phyloP scores from a whole-genome alignment of 495 filamentous ascomycete genomes.

The Venustampulla echinocandica region DNA sequence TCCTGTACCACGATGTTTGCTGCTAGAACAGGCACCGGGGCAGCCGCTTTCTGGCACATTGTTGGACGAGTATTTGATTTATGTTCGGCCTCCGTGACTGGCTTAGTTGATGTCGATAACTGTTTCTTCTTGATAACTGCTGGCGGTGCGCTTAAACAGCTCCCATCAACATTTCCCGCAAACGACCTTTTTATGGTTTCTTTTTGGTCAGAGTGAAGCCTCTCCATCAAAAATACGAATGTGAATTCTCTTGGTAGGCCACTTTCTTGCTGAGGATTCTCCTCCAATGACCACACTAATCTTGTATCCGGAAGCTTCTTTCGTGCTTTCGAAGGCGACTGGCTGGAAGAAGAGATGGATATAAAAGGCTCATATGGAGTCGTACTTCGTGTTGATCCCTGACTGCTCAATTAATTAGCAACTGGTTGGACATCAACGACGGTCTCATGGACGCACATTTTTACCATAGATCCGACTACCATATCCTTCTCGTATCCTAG shows the following conservation, averaged over 20 bases:
- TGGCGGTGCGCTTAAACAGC: not conserved
- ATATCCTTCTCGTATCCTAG: constrained; percentile 33
- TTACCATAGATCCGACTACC: constrained; percentile 45
- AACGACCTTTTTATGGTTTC: not conserved
- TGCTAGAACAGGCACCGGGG: too few relatives aligned
- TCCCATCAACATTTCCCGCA: too few relatives aligned
- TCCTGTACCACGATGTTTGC: too few relatives aligned
- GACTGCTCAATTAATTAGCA: too few relatives aligned
- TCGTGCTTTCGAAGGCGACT: constrained; percentile 28
- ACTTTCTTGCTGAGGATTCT: constrained; percentile 41
- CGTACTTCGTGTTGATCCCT: constrained; percentile 11
- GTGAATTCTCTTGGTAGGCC: constrained; percentile 48
- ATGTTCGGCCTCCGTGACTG: too few relatives aligned
- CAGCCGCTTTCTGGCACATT: too few relatives aligned
- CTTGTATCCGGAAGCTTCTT: constrained; percentile 31
- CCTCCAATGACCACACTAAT: constrained; percentile 44
- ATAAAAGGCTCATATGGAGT: not conserved
- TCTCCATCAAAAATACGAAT: constrained; percentile 43
- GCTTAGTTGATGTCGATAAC: too few relatives aligned
- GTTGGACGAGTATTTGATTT: too few relatives aligned
- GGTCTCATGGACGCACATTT: constrained; percentile 31
- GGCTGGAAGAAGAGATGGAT: constrained; percentile 24
- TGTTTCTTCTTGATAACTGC: too few relatives aligned
- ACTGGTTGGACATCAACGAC: not conserved
- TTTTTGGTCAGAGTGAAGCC: constrained; percentile 19